Conservation (phyloP, 441 rosid genomes). For the Corymbia citriodora region DNA sequence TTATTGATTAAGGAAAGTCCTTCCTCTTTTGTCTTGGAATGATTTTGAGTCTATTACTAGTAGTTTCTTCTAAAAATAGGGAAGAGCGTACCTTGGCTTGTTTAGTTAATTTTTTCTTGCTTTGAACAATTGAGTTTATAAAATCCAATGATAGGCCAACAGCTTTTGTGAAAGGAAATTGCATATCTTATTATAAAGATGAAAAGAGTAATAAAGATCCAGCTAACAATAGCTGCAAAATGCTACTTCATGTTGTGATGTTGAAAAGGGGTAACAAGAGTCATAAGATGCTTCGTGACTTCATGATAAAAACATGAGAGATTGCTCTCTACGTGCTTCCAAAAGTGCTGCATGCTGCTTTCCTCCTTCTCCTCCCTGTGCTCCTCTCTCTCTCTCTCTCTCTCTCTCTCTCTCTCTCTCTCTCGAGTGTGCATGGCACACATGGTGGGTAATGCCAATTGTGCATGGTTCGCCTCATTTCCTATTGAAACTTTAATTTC, state of each 20-base stretch:
- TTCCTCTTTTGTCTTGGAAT: background rate
- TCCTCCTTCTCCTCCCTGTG: background rate
- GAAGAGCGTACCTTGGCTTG: background rate
- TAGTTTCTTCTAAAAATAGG: background rate
- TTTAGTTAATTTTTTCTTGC: background rate
- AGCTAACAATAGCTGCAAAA: background rate
- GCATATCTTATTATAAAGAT: background rate
- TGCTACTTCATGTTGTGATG: background rate
- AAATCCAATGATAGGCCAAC: background rate
- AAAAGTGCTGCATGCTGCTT: background rate
- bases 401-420: background rate
- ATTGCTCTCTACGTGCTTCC: background rate
- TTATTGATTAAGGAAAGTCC: background rate
- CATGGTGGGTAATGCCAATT: background rate
- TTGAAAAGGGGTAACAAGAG: background rate
- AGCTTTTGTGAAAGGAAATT: background rate
- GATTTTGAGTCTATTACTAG: background rate
- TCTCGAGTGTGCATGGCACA: background rate
- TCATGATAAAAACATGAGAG: background rate
- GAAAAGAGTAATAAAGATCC: background rate
- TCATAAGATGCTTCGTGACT: background rate
- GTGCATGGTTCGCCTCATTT: background rate
- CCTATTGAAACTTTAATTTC: background rate
- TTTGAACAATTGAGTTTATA: background rate
- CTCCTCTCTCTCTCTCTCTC: background rate